These are phyloP conservation scores for Geotrichum ghanense DNA, from an alignment of 805 yeast genomes.

Conservation along the genomic window DNA sequence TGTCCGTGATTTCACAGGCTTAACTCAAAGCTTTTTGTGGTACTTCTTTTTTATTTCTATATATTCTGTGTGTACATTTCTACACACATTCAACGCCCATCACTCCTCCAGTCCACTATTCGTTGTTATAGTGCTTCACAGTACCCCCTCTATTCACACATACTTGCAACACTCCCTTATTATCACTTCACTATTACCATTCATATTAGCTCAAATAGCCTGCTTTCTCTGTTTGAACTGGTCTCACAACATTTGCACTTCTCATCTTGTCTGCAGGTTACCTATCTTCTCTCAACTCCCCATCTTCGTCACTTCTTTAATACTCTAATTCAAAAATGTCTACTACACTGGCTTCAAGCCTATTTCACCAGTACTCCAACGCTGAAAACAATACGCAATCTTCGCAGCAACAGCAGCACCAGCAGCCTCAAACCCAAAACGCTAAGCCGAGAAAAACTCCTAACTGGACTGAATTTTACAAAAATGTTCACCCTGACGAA, in stretches of 20 bases:
- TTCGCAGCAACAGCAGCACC: neutral
- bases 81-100: too few relatives aligned
- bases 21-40: too few relatives aligned
- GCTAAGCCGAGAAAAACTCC: neutral
- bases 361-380: conserved; percentile 1
- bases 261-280: neutral
- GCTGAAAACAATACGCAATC: neutral
- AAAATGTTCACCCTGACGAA: neutral
- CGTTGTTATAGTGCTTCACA: too few relatives aligned
- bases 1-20: too few relatives aligned
- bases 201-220: too few relatives aligned
- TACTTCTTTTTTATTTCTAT: too few relatives aligned
- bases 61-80: too few relatives aligned
- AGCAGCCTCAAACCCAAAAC: neutral
- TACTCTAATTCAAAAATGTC: neutral
- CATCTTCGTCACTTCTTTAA: neutral
- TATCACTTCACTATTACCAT: too few relatives aligned
- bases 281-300: neutral
- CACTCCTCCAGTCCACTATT: too few relatives aligned
- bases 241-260: neutral
- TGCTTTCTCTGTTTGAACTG: too few relatives aligned
- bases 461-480: conserved; percentile 1
- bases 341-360: neutral
- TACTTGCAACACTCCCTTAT: too few relatives aligned
- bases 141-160: too few relatives aligned